These are phyloP conservation scores for Cystobasidium sp. DNA, from an alignment of 1,284 basidiomycete genomes.

Conservation along the genomic window DNA sequence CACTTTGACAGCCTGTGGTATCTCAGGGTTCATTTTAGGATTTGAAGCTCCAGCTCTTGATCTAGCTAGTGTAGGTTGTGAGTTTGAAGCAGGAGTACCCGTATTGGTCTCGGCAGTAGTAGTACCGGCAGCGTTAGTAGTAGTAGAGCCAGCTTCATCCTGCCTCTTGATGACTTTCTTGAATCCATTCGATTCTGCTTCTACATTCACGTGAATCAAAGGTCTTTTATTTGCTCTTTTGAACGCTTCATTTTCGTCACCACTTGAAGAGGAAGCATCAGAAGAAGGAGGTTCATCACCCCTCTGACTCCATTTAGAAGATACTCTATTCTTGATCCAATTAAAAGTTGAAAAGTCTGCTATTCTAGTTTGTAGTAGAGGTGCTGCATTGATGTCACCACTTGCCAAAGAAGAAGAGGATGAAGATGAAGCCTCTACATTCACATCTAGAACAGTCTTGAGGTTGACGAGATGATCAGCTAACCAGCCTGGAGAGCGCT, in stretches of 20 bases:
- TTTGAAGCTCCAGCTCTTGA: conserved; percentile 1
- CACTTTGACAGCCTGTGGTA: background rate
- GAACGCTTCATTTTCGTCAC: conserved; percentile 11
- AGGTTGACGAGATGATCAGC: background rate
- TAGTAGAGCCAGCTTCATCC: background rate
- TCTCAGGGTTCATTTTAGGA: background rate
- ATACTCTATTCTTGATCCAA: conserved; percentile 14
- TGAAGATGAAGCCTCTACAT: background rate
- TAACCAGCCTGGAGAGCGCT: background rate
- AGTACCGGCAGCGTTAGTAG: background rate
- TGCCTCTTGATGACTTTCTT: conserved; percentile 19
- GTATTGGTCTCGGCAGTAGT: no score
- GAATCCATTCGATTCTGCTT: background rate
- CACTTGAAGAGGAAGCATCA: background rate
- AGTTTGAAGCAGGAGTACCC: background rate
- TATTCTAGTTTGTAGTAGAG: conserved; percentile 9
- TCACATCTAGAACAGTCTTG: background rate
- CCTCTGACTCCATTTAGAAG: conserved; percentile 18
- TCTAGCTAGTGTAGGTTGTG: conserved; percentile 6
- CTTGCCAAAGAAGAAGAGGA: background rate
- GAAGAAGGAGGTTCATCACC: conserved; percentile 3
- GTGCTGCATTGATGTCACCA: background rate
- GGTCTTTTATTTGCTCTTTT: conserved; percentile 14
- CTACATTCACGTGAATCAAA: background rate
- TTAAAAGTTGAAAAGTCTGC: conserved; percentile 7